Base-by-base conservation (phyloP, 306 rosid species). In the Cicer pinnatifidum region DNA sequence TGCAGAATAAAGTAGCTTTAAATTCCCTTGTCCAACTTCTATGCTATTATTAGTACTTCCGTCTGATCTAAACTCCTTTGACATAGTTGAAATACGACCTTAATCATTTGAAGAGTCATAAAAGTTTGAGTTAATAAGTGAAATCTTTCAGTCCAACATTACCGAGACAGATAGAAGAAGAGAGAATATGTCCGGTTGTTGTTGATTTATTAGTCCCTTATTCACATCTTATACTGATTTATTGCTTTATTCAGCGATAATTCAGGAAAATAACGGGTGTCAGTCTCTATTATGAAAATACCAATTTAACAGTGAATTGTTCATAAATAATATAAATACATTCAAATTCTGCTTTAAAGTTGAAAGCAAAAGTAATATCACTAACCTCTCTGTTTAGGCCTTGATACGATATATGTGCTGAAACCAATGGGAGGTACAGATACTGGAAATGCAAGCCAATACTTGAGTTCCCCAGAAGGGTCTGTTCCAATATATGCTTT, bases 371-470 rank as follows among this genome's bases (percentile, higher is more conserved):
- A 68, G 69, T 62, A 77, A 40, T 48, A 72, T 68, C 71, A 50
- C 67, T 48, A 82, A 82, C 90, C 51, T 64, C 74, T 68, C 58
- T 79, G 74, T 70, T 50, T 80, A 60, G 82, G 69, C 65, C 69
- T 83, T 53, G 91, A 87, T 66, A 92, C 81, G 23, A 65, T 66
- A 76, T 92, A 92, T 58, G 89, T 85, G 82, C 85, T 90, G 88
- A 90, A 92, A 77, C 96, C 95, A 82, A 92, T 89, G 60, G 98
- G 94, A 15, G 96, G 92, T 23, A 87, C 88, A 11, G 90, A 83
- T 46, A 85, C 96, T 4, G 92, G 78, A 85, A 92, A 90, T 35
- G 91, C 94, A 80, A 92, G 94, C 92, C 86, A 90, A 62, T 87
- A 89, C 57, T 79, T 84, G 28, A 75, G 86, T 51, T 76, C 82